Evolutionary conservation across 306 rosid genomes (phyloP).

Genomic region (Glycine latifolia): DNA sequence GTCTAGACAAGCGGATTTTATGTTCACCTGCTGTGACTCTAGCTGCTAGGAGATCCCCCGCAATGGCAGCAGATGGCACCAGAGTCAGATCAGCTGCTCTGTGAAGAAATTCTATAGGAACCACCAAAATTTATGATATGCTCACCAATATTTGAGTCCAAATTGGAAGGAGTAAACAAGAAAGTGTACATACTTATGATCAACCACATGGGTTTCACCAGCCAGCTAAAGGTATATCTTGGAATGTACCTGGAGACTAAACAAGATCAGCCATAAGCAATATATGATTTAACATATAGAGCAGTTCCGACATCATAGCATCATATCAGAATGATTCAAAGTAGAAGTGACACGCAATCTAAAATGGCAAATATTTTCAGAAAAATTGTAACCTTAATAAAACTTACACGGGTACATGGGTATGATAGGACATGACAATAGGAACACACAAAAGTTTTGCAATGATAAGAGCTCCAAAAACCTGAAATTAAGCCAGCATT

Average conservation of each 20-base stretch:
- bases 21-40: conserved; percentile 86
- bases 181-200: conserved; percentile 74
- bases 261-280: conserved; percentile 42
- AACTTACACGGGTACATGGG: conserved; percentile 97
- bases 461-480: conserved; percentile 92
- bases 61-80: conserved; percentile 97
- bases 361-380: conserved; percentile 10
- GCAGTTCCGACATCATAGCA: conserved; percentile 12
- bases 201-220: conserved; percentile 98
- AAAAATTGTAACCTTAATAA: conserved; percentile 40
- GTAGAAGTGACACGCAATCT: background rate
- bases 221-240: conserved; percentile 98
- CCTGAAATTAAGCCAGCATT: conserved; percentile 62
- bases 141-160: conserved; percentile 19
- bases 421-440: conserved; percentile 97
- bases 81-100: conserved; percentile 95
- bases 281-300: conserved; percentile 26
- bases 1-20: conserved; percentile 25
- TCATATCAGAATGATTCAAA: conserved; percentile 32
- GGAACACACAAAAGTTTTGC: conserved; percentile 89
- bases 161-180: conserved; percentile 28
- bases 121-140: conserved; percentile 42
- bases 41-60: conserved; percentile 75
- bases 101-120: conserved; percentile 82
- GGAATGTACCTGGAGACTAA: conserved; percentile 81